Percentiles rank a stretch among this genome's conserved stretches.
Evolutionary conservation across 1,284 basidiomycete genomes (phyloP).

Genomic region (Papiliotrema fonsecae): DNA sequence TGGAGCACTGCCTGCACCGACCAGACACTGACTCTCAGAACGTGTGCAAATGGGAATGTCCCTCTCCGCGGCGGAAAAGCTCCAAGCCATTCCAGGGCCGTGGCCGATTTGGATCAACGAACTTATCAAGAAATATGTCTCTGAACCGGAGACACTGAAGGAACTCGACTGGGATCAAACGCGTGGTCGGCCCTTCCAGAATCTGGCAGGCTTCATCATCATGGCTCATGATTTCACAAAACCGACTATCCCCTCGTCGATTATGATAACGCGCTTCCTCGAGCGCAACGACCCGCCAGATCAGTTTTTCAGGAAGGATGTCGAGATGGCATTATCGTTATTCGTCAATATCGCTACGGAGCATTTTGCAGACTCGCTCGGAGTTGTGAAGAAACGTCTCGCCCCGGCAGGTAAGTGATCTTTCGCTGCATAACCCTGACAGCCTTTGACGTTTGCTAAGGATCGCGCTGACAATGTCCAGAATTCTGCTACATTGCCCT

Average conservation of each 20-base stretch:
- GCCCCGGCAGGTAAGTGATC: conserved; percentile 38
- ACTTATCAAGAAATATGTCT: conserved; percentile 31
- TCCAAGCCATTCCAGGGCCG: conserved; percentile 36
- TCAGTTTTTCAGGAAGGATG: conserved; percentile 18
- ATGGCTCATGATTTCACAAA: conserved; percentile 12
- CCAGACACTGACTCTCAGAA: conserved; percentile 21
- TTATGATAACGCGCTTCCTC: conserved; percentile 16
- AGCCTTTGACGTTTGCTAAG: neutral
- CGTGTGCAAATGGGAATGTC: conserved; percentile 45
- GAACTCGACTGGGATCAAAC: conserved; percentile 16
- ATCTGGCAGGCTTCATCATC: conserved; percentile 18
- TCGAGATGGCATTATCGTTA: conserved; percentile 29
- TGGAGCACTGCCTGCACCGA: too few species aligned
- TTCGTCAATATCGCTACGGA: conserved; percentile 30
- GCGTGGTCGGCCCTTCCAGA: conserved; percentile 31
- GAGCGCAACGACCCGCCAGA: conserved; percentile 29
- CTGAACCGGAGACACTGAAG: conserved; percentile 14
- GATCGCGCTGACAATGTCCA: conserved; percentile 4
- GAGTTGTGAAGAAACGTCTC: conserved; percentile 17
- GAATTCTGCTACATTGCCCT: conserved; percentile 35
- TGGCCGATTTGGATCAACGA: conserved; percentile 29
- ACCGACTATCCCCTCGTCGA: conserved; percentile 1
- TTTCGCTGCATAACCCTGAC: neutral
- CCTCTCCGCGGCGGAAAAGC: conserved; percentile 40
- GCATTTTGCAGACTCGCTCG: conserved; percentile 27